Evolutionary conservation across 495 filamentous ascomycete species (phyloP).

Genomic region (Sabuloglossum arenarium): DNA sequence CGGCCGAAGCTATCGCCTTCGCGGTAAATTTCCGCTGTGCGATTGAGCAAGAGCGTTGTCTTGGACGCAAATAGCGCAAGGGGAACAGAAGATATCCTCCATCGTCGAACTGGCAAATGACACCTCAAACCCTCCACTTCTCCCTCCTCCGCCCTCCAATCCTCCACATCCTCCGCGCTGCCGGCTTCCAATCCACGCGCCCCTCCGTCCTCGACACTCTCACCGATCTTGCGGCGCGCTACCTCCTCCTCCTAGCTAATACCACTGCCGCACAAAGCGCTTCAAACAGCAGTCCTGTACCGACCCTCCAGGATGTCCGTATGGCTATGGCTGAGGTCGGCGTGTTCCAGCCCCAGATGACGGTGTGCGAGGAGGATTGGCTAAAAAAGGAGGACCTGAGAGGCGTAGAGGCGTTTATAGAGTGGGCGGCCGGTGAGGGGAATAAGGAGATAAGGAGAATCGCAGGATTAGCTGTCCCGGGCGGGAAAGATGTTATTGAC

Average conservation of each 20-base stretch:
- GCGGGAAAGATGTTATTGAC: conserved; percentile 25
- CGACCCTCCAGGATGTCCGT: conserved; percentile 54
- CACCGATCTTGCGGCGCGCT: conserved; percentile 51
- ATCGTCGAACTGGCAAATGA: too few species aligned
- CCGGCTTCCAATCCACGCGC: conserved; percentile 58
- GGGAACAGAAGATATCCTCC: too few species aligned
- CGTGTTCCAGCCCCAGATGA: conserved; percentile 38
- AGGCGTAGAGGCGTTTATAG: conserved; percentile 49
- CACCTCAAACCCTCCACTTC: conserved; percentile 35
- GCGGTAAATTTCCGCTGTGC: too few species aligned
- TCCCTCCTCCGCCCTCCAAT: conserved; percentile 62
- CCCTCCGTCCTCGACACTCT: conserved; percentile 61
- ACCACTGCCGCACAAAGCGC: conserved; percentile 38
- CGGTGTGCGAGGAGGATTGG: conserved; percentile 35
- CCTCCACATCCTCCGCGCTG: conserved; percentile 69
- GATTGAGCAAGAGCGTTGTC: too few species aligned
- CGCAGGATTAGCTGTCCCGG: conserved; percentile 26
- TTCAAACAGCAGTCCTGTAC: conserved; percentile 24
- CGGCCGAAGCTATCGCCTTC: too few species aligned
- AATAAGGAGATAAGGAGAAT: conserved; percentile 56
- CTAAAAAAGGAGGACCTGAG: conserved; percentile 45
- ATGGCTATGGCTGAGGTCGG: conserved; percentile 63
- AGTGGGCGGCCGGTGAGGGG: conserved; percentile 45
- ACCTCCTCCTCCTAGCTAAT: conserved; percentile 45
- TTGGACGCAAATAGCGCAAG: too few species aligned